These are phyloP conservation scores for Cicer judaicum DNA, from an alignment of 306 rosid species.

Conservation along the genomic window DNA sequence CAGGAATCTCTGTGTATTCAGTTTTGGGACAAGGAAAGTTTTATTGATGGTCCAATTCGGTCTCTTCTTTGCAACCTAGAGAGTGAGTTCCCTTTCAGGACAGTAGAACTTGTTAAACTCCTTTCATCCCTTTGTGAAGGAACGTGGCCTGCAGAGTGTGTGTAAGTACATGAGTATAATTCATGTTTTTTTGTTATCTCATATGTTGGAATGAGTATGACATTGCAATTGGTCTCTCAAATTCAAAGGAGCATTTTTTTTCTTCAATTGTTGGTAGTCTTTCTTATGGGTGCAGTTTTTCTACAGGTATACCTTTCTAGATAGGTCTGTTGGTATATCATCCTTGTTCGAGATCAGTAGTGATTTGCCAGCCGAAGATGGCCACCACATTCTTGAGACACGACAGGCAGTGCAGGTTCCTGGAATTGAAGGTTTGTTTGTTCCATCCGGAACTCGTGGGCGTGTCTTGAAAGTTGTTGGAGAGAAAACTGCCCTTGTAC, in stretches of 20 bases:
- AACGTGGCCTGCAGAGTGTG: constrained; percentile 93
- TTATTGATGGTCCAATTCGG: constrained; percentile 86
- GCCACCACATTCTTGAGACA: constrained; percentile 63
- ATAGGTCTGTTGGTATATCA: constrained; percentile 82
- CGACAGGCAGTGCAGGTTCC: constrained; percentile 64
- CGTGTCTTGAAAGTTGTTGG: constrained; percentile 70
- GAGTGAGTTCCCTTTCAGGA: constrained; percentile 84
- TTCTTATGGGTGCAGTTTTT: constrained; percentile 44
- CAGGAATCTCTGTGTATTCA: constrained; percentile 94
- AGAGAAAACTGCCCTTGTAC: constrained; percentile 78
- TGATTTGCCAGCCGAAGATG: constrained; percentile 52
- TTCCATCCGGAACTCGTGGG: constrained; percentile 82
- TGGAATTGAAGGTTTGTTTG: constrained; percentile 79
- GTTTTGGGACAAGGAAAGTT: constrained; percentile 96
- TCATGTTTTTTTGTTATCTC: constrained; percentile 43
- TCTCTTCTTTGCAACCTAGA: constrained; percentile 82
- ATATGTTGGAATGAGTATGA: constrained; percentile 35
- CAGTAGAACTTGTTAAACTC: constrained; percentile 67
- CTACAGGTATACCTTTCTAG: constrained; percentile 84
- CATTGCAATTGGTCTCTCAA: constrained; percentile 24
- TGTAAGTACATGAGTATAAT: constrained; percentile 60
- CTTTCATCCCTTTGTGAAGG: constrained; percentile 96
- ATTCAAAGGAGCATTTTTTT: constrained; percentile 22
- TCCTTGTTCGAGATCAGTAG: constrained; percentile 68
- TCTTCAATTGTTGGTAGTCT: constrained; percentile 25